Base-by-base conservation (phyloP, 202 grass and related monocot species). In the Brachypodium distachyon region DNA sequence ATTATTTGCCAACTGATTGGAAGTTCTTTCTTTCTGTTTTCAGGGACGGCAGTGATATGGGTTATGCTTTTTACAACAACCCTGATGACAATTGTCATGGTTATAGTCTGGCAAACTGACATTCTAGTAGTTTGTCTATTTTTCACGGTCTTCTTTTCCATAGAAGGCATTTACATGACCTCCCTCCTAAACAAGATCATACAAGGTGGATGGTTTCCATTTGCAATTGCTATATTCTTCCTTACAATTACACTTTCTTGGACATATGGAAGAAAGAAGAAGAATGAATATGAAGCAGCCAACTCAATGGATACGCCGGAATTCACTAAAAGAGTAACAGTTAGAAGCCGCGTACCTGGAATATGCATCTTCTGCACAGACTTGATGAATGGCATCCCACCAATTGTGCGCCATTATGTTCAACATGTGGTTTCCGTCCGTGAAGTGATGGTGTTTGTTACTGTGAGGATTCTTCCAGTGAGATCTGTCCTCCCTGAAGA, bases 61-160 rank as follows among this genome's bases (percentile, higher is more conserved):
- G 93, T 93, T 34, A 97, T 97, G 93, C 73, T 93, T 14, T 91
- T 97, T 72, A 97, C 90, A 56, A 93, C 93, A 49, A 55, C 50
- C 29, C 48, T 93, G 29, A 81, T 89, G 16, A 70, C 74, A n/a
- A 81, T 93, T 31, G 86, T 93, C 17, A 97, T 93, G 90, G 52
- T 87, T 29, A 77, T 97, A 23, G 82, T 97, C 12, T 89, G 88
- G 90, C 49, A 93, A 65, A 13, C 4, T 33, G 29, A 93, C 37
- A 67, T 78, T 23, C 19, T 69, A 67, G 2, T 78, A 42, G 81
- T 83, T n/a, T 43, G 65, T 22, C 19, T 60, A 18, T 97, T 88
- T 82, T 82, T 83, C 57, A 1, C 41, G 14, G 21, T 77, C 43
- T 88, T 87, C 43, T 10, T 80, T 39, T 19, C 19, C 10, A 46